Conservation (phyloP, 345 rosid species). For the Iberis pinnata region DNA sequence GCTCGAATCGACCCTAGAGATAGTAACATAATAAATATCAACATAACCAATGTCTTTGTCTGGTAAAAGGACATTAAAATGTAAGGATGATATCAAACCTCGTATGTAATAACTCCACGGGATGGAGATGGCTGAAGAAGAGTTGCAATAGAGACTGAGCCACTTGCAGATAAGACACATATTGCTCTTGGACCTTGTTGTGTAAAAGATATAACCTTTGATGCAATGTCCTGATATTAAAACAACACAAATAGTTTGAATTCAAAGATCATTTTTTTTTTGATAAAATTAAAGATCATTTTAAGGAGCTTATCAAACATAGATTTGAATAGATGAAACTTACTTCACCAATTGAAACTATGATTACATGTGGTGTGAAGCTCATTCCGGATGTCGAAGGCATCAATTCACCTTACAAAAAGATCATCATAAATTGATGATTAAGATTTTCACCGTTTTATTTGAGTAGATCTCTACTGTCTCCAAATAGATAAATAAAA, state of each 20-base stretch:
- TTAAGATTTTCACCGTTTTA: no score
- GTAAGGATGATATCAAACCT: conserved; percentile 39
- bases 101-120: conserved; percentile 76
- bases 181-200: conserved; percentile 87
- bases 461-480: no score
- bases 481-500: no score
- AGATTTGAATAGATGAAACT: not conserved
- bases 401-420: conserved; percentile 27
- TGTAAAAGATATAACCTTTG: conserved; percentile 65
- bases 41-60: not conserved
- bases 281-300: no score
- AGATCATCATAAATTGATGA: no score
- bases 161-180: conserved; percentile 85
- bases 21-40: conserved; percentile 1
- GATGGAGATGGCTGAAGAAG: conserved; percentile 73
- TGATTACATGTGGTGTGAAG: conserved; percentile 73
- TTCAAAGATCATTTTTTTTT: not conserved
- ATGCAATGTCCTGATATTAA: conserved; percentile 32
- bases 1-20: conserved; percentile 83
- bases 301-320: not conserved
- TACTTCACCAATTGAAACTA: conserved; percentile 74
- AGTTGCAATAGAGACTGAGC: conserved; percentile 82
- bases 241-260: not conserved
- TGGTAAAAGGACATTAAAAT: not conserved
- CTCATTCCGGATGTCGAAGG: conserved; percentile 65